Evolutionary conservation across 192 early-diverging fungal genomes (phyloP), one percentile per base, ranked within the genome.

Genomic region (Radiomyces spectabilis): DNA sequence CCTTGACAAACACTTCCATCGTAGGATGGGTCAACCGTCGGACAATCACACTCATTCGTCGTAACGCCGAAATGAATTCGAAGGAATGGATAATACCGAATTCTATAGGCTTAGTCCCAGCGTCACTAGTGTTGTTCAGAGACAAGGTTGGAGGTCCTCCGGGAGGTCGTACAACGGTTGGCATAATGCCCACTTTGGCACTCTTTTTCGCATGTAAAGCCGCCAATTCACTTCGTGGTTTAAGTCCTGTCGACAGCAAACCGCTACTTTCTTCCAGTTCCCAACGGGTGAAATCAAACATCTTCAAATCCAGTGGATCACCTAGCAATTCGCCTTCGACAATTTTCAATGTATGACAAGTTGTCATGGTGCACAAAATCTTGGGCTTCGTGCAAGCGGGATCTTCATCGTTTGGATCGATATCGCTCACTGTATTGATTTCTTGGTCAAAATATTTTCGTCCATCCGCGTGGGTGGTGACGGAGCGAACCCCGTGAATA

Each of bases 221-320:
- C 19, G 48, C 27, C 12, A 55, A 37, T 46, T 63, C 61, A 16
- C 33, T 49, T 51, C 47, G 38, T 24, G 61, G 42, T 16, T 56
- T 65, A 8, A 57, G 42, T 21, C 55, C 63, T 18, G 47, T 47
- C 6, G 65, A 61, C 12, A 50, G 47, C 22, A 42, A 34, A 40
- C 68, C 41, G 31, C 83, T 88, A 45, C 83, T 85, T 67, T 99
- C 94, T 53, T 98, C 95, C 22, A 98, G 65, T 32, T 88, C 68
- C 95, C 94, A 99, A 2, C 79, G 79, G 0, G 91, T 96, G 47
- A 93, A 94, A 44, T 95, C 87, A 75, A 99, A 95, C 95, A 99
- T 98, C 65, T 91, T 93, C 31, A 96, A 56, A 66, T 99, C 97
- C 48, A 99, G 76, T 4, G 95, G 95, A 66, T 98, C 95, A 13